Evolutionary conservation across 208 protist species (phyloP), one percentile per base, ranked within the genome.

Genomic region (Leishmania tropica): DNA sequence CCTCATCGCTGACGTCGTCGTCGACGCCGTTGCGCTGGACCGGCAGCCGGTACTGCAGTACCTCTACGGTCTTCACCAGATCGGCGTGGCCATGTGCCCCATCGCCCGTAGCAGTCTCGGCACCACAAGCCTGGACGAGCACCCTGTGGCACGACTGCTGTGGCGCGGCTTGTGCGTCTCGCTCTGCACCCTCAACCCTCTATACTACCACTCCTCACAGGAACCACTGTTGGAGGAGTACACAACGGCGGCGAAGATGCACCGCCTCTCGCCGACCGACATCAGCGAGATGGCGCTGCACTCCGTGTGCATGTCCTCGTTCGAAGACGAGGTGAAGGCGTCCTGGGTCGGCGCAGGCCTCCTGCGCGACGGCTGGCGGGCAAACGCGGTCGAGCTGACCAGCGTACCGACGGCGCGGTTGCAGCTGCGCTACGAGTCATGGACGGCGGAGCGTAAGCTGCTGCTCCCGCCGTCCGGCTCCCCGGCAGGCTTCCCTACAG

Each of bases 51-150:
- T 96, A 11, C 87, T 99, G 67, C 96, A 99, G 92, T 99, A 99
- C 85, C 92, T 99, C 28, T 99, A 98, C 85, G 99, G 99, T 58
- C 77, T 99, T 4, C 80, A 90, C n/a, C 97, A 99, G 82, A 95
- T 99, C 74, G 98, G 98, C 19, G 86, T 99, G 35, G 92, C 96
- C 40, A 96, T 99, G 88, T 99, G 96, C 62, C 99, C 99, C 13
- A 83, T 99, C 3, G 94, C 89, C 79, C 99, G 99, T 83, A 99
- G 99, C 92, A 91, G 89, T 21, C 91, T 99, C 42, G 99, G 99
- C 78, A 99, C 98, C 58, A 88, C 99, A 3, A 81, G 88, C 42
- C 99, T 99, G 80, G 75, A 90, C 64, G 91, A 98, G 73, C 97
- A 99, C 87, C 99, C 99, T 37, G 98, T 99, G 58, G 85, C 81